Evolutionary conservation across 1,139 yeast genomes (phyloP).

Genomic region (Geotrichum macrosporum): DNA sequence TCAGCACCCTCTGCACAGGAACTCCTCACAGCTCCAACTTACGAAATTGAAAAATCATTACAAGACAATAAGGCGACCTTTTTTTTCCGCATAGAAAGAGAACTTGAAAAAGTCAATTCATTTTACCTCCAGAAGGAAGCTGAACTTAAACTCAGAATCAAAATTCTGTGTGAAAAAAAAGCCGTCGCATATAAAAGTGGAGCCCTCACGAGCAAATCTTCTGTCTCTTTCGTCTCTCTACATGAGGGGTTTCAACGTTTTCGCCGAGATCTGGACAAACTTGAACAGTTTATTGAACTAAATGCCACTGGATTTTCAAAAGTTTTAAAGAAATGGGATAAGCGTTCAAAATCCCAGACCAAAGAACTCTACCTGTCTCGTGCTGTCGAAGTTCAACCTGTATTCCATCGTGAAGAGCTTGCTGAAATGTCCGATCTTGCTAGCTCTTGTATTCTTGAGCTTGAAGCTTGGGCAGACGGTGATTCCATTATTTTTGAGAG

Average conservation of each 20-base stretch:
- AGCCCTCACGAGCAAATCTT: constrained; percentile 42
- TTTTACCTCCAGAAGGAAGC: constrained; percentile 89
- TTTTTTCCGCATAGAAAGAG: constrained; percentile 88
- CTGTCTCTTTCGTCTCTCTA: constrained; percentile 59
- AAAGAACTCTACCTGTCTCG: constrained; percentile 86
- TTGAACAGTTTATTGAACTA: constrained; percentile 88
- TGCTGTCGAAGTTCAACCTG: constrained; percentile 95
- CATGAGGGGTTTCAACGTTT: constrained; percentile 88
- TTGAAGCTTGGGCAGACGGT: constrained; percentile 83
- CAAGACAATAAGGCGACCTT: constrained; percentile 92
- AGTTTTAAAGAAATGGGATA: constrained; percentile 96
- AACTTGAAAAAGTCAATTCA: constrained; percentile 85
- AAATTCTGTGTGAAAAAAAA: constrained; percentile 70
- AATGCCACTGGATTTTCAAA: constrained; percentile 95
- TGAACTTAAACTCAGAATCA: constrained; percentile 68
- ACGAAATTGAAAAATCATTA: constrained; percentile 51
- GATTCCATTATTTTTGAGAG: constrained; percentile 44
- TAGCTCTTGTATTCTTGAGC: constrained; percentile 68
- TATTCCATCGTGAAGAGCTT: constrained; percentile 84
- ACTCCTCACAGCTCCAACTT: constrained; percentile 28
- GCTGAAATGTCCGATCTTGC: constrained; percentile 81
- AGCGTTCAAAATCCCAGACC: constrained; percentile 88
- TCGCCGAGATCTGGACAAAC: constrained; percentile 77
- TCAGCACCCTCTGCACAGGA: constrained; percentile 34
- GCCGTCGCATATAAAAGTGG: constrained; percentile 50